phyloP scores from a whole-genome alignment of 768 basidiomycete genomes.

The Dictyophora rubrovolvata region DNA sequence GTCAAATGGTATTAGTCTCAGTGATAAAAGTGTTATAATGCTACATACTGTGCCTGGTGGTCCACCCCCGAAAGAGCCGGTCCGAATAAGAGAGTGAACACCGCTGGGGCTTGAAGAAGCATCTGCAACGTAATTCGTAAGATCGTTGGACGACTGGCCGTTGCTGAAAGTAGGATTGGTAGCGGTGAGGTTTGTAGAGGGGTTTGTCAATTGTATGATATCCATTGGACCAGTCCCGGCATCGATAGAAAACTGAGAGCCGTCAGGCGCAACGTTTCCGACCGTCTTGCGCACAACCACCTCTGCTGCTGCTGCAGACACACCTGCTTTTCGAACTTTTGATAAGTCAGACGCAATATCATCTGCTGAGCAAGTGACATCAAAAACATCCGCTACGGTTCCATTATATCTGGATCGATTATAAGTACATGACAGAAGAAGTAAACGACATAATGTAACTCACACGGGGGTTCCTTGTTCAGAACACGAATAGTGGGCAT shows the following conservation, averaged over 20 bases:
- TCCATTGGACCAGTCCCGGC: not conserved
- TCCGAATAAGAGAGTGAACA: not conserved
- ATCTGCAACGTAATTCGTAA: not conserved
- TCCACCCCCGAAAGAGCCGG: not conserved
- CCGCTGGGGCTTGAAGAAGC: not conserved
- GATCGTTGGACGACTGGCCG: not conserved
- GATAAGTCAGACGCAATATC: not conserved
- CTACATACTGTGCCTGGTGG: not conserved
- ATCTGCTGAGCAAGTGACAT: conserved; percentile 37
- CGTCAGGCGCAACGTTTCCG: not conserved
- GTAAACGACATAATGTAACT: not conserved
- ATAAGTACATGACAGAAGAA: not conserved
- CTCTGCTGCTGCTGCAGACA: not conserved
- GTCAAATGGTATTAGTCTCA: not conserved
- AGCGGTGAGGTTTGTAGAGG: not conserved
- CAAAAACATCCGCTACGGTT: conserved; percentile 44
- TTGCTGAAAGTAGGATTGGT: not conserved
- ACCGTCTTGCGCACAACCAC: not conserved
- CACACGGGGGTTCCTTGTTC: not conserved
- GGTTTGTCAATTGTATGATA: not conserved
- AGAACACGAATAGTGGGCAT: not conserved
- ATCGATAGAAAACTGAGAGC: not conserved
- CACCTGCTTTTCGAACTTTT: not conserved
- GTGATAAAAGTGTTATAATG: not conserved
- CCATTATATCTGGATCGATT: conserved; percentile 5